These are phyloP conservation scores for Erythrobasidium hasegawianum DNA, from an alignment of 1,284 basidiomycete species.

Conservation along the genomic window DNA sequence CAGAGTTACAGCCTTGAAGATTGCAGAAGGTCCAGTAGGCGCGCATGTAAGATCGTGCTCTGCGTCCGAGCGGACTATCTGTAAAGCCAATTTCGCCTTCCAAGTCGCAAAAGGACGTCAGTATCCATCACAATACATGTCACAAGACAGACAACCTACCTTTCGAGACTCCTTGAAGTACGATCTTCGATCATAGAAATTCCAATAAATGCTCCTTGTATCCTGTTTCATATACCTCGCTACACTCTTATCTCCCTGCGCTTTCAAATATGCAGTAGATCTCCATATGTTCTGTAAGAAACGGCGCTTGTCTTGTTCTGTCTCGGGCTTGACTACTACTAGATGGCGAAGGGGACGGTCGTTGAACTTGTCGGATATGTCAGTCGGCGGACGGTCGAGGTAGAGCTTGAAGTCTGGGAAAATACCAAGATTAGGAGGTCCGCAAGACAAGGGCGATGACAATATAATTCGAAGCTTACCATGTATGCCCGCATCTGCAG, in stretches of 20 bases:
- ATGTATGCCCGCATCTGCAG: conserved; percentile 72
- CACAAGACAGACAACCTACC: too few species aligned
- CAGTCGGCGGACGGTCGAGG: conserved; percentile 66
- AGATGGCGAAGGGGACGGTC: conserved; percentile 73
- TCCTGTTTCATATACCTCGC: conserved; percentile 15
- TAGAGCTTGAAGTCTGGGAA: conserved; percentile 73
- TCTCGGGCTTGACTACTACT: conserved; percentile 57
- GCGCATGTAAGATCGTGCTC: not conserved
- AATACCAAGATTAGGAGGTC: too few species aligned
- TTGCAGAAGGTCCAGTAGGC: conserved; percentile 13
- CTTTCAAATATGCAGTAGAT: conserved; percentile 19
- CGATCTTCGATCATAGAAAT: conserved; percentile 26
- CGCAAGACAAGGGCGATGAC: too few species aligned
- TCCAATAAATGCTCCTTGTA: conserved; percentile 24
- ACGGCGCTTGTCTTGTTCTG: conserved; percentile 31
- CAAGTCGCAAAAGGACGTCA: too few species aligned
- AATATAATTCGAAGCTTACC: too few species aligned
- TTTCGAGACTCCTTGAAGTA: conserved; percentile 26
- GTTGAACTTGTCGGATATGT: conserved; percentile 55
- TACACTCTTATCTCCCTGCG: not conserved
- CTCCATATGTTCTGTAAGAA: conserved; percentile 36
- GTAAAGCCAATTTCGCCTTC: conserved; percentile 30
- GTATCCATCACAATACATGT: too few species aligned
- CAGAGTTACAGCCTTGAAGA: conserved; percentile 12
- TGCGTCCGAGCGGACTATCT: conserved; percentile 8